Evolutionary conservation across 192 early-diverging fungal species (phyloP).

Genomic region (Umbelopsis vinacea): DNA sequence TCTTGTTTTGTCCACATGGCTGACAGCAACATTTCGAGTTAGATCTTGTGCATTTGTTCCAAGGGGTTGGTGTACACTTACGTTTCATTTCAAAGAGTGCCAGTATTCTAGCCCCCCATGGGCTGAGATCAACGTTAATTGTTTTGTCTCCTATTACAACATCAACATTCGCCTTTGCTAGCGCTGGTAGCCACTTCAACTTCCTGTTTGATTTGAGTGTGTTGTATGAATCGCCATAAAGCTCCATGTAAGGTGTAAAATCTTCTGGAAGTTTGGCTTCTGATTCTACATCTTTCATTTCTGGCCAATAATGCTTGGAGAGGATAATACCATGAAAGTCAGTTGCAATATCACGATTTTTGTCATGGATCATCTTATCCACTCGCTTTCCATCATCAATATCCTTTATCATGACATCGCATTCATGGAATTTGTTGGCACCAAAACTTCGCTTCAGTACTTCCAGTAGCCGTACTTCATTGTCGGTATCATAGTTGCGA

Average conservation of each 20-base stretch:
- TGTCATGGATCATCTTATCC: slow-evolving; percentile 53
- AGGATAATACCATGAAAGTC: slow-evolving; percentile 3
- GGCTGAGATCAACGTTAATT: slow-evolving; percentile 12
- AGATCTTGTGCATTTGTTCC: neutral
- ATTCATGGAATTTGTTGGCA: slow-evolving; percentile 59
- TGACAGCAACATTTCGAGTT: neutral
- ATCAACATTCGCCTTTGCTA: slow-evolving; percentile 58
- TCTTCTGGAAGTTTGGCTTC: neutral
- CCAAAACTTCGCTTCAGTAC: slow-evolving; percentile 77
- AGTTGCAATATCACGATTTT: neutral
- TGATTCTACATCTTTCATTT: neutral
- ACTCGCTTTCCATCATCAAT: slow-evolving; percentile 73
- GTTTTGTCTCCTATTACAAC: slow-evolving; percentile 56
- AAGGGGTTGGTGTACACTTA: neutral
- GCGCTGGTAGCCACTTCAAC: slow-evolving; percentile 56
- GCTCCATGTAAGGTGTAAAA: slow-evolving; percentile 25
- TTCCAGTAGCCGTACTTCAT: slow-evolving; percentile 71
- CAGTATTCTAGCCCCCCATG: slow-evolving; percentile 8
- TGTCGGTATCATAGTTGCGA: slow-evolving; percentile 52
- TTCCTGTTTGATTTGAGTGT: slow-evolving; percentile 59
- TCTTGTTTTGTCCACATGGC: slow-evolving; percentile 19
- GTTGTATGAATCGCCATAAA: slow-evolving; percentile 53
- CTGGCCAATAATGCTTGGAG: neutral
- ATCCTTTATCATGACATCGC: slow-evolving; percentile 86
- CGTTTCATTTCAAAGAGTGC: slow-evolving; percentile 2